phyloP scores from a whole-genome alignment of 129 eudicot genomes.

The Erigeron canadensis region DNA sequence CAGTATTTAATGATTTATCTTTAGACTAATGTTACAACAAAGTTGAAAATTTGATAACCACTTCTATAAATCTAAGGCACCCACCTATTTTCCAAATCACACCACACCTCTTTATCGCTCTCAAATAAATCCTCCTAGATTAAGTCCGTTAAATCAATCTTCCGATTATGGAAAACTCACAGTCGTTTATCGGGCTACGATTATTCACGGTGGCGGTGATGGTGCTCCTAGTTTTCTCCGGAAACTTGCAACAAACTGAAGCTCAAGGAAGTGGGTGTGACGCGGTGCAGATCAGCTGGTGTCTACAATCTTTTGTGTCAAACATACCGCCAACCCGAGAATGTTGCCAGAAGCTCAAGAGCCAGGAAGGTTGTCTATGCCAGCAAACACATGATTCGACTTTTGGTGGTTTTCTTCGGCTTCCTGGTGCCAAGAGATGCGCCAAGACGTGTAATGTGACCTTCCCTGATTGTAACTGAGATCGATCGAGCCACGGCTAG shows the following conservation, averaged over 20 bases:
- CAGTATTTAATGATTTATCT: no score
- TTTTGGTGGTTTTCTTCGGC: slow-evolving; percentile 14
- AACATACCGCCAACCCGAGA: background rate
- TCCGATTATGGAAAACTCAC: slow-evolving; percentile 13
- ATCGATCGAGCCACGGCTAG: background rate
- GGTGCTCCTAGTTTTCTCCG: slow-evolving; percentile 7
- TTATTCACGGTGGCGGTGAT: slow-evolving; percentile 4
- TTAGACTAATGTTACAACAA: no score
- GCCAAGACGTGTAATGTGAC: slow-evolving; percentile 2
- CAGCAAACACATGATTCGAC: background rate
- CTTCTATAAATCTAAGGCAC: slow-evolving; percentile 8
- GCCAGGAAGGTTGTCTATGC: slow-evolving; percentile 22
- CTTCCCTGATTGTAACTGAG: slow-evolving; percentile 22
- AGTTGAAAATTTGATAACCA: background rate
- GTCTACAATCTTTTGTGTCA: slow-evolving; percentile 11
- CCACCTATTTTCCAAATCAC: background rate
- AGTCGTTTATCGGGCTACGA: background rate
- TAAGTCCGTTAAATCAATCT: background rate
- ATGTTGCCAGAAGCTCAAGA: slow-evolving; percentile 15
- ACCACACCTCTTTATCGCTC: background rate
- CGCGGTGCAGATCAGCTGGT: background rate
- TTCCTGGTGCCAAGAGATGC: slow-evolving; percentile 14
- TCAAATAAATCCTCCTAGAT: background rate
- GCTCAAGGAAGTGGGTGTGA: background rate
- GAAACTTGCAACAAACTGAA: slow-evolving; percentile 4